Conservation (phyloP, 75 land plant genomes). For the Sequoia sempervirens region DNA sequence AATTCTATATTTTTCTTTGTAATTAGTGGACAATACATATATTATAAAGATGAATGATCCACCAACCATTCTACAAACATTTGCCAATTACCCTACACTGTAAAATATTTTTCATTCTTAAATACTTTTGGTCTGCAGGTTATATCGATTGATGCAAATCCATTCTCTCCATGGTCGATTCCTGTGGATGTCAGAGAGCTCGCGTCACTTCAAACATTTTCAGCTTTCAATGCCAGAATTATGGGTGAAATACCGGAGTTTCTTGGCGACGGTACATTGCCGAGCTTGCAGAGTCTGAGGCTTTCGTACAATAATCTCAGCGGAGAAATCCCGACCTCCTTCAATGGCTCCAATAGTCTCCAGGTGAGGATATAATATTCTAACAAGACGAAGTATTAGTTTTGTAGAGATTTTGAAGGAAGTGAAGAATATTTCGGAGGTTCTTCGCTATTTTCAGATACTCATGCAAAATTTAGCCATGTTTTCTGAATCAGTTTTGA, state of each 20-base stretch:
- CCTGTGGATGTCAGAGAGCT: conserved; percentile 33
- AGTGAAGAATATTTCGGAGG: neutral
- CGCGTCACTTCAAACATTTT: conserved; percentile 37
- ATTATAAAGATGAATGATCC: too few relatives aligned
- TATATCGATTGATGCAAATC: neutral
- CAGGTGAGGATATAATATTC: conserved; percentile 13
- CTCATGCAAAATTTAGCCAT: neutral
- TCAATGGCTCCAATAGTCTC: conserved; percentile 23
- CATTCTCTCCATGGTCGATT: conserved; percentile 46
- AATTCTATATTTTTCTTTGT: too few relatives aligned
- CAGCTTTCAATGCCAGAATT: conserved; percentile 51
- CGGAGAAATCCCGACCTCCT: conserved; percentile 55
- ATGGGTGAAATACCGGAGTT: conserved; percentile 59
- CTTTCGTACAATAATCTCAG: conserved; percentile 57
- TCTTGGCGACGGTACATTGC: conserved; percentile 37
- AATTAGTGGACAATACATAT: too few relatives aligned
- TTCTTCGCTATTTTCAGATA: neutral
- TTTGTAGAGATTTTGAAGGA: neutral
- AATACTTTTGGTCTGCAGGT: neutral
- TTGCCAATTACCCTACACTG: too few relatives aligned
- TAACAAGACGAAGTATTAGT: neutral
- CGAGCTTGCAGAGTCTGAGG: conserved; percentile 27
- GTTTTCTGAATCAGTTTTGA: too few relatives aligned
- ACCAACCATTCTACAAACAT: too few relatives aligned
- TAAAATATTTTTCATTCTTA: neutral